Evolutionary conservation across 805 yeast species (phyloP).

Genomic region (Lipomyces starkeyi): DNA sequence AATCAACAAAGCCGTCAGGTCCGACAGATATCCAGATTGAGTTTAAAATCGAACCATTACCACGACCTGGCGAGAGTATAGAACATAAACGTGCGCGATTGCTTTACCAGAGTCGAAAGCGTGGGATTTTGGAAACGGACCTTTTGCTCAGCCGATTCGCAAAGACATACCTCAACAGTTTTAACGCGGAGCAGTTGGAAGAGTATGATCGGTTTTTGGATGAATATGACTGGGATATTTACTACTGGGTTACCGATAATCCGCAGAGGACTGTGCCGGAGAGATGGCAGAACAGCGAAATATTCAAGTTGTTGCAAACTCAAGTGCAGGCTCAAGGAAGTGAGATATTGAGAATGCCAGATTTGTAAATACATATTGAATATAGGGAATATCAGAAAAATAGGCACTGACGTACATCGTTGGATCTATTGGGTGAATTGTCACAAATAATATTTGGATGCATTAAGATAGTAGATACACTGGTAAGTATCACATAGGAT

Average conservation of each 20-base stretch:
- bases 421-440: not conserved
- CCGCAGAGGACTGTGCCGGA: constrained; percentile 70
- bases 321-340: constrained; percentile 71
- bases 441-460: not conserved
- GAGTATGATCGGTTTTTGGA: constrained; percentile 78
- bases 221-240: constrained; percentile 98
- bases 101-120: constrained; percentile 87
- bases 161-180: constrained; percentile 64
- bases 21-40: constrained; percentile 49
- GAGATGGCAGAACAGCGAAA: constrained; percentile 72
- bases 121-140: constrained; percentile 95
- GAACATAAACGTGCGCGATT: constrained; percentile 85
- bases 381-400: not conserved
- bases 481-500: too few relatives aligned
- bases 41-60: constrained; percentile 77
- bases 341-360: constrained; percentile 87
- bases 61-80: constrained; percentile 72
- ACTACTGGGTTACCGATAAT: constrained; percentile 94
- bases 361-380: constrained; percentile 47
- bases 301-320: constrained; percentile 70
- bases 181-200: constrained; percentile 69
- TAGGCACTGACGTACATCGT: too few relatives aligned
- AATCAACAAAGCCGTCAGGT: not conserved
- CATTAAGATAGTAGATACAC: not conserved
- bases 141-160: constrained; percentile 85